Evolutionary conservation across 345 rosid genomes (phyloP).

Genomic region (Eucalyptus marginata): DNA sequence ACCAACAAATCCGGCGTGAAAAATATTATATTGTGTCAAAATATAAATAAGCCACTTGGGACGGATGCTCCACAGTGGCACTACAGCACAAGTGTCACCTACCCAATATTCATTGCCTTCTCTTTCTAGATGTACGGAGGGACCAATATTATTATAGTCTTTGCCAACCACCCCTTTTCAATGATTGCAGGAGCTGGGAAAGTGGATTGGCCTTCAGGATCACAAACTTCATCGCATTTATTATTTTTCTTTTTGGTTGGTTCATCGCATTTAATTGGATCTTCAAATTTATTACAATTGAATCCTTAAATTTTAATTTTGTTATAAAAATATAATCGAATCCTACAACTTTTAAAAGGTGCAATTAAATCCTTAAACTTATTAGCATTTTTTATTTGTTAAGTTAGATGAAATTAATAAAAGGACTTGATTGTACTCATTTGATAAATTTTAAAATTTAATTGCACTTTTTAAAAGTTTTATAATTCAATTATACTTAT

Average conservation of each 20-base stretch:
- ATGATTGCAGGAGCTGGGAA: background rate
- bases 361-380: too few species aligned
- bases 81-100: background rate
- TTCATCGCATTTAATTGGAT: too few species aligned
- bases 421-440: too few species aligned
- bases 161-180: background rate
- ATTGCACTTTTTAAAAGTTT: too few species aligned
- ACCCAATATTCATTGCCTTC: background rate
- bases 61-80: background rate
- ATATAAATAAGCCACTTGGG: background rate
- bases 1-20: background rate
- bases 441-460: too few species aligned
- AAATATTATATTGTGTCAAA: background rate
- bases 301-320: too few species aligned
- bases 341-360: fast-evolving
- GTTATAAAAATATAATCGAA: too few species aligned
- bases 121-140: background rate
- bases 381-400: too few species aligned
- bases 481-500: too few species aligned
- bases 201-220: background rate
- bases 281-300: too few species aligned
- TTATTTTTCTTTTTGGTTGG: too few species aligned
- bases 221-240: background rate
- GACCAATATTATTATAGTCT: background rate
- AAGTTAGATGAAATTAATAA: background rate